Evolutionary conservation across 331 rosid species (phyloP).

Genomic region (Spiraea crenata): DNA sequence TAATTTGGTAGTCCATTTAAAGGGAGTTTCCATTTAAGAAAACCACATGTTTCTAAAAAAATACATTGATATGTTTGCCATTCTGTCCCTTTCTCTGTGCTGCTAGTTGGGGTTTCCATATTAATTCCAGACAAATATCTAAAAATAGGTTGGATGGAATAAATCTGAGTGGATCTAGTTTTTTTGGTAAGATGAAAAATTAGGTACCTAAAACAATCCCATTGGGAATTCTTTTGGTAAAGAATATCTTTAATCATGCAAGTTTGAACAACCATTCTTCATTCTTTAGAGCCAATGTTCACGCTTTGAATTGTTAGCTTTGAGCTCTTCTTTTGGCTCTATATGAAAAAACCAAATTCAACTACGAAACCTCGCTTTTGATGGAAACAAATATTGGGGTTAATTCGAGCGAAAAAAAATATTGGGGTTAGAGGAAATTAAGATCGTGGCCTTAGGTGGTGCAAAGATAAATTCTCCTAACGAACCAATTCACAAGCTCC

Average conservation of each 20-base stretch:
- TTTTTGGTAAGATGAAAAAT: background rate
- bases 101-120: too few relatives aligned
- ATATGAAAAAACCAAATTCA: background rate
- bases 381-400: too few relatives aligned
- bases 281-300: background rate
- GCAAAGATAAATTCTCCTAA: too few relatives aligned
- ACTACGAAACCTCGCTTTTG: background rate
- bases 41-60: background rate
- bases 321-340: background rate
- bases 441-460: too few relatives aligned
- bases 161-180: background rate
- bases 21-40: too few relatives aligned
- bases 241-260: too few relatives aligned
- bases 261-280: slow-evolving; percentile 5
- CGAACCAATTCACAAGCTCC: background rate
- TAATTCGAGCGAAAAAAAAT: too few relatives aligned
- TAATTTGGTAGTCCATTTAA: background rate
- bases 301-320: slow-evolving; percentile 6
- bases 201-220: too few relatives aligned
- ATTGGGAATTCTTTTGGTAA: too few relatives aligned
- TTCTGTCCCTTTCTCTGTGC: background rate
- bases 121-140: background rate
- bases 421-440: too few relatives aligned
- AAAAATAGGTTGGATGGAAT: background rate
- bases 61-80: background rate